A percentile compares a stretch with the other conserved stretches of the same genome.
These are phyloP conservation scores for Fagopyrum homotropicum DNA, from an alignment of 148 eudicot species.

Conservation along the genomic window DNA sequence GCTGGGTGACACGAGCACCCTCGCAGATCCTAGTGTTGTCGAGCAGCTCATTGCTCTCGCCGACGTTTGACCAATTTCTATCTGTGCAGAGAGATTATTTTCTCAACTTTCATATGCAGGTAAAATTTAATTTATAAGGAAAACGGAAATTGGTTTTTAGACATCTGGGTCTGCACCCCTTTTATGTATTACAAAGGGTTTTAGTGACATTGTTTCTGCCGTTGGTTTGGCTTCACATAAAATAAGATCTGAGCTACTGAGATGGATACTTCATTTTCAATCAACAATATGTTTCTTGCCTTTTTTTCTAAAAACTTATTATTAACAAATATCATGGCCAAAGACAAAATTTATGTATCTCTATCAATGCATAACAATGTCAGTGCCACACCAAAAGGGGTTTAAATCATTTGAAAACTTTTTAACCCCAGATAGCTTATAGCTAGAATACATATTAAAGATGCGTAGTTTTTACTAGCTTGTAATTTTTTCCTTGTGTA, in stretches of 20 bases:
- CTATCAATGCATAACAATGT: too few species aligned
- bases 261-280: background rate
- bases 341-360: too few species aligned
- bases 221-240: background rate
- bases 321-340: background rate
- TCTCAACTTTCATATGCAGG: background rate
- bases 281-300: background rate
- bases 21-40: conserved; percentile 86
- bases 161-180: background rate
- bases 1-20: conserved; percentile 95
- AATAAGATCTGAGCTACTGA: conserved; percentile 5
- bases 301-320: background rate
- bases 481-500: too few species aligned
- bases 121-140: background rate
- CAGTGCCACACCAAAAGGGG: too few species aligned
- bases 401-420: too few species aligned
- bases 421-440: too few species aligned
- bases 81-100: background rate
- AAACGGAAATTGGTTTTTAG: background rate
- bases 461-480: too few species aligned
- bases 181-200: background rate
- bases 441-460: too few species aligned
- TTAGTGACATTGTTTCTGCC: background rate
- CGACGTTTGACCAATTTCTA: conserved; percentile 19
- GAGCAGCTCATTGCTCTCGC: conserved; percentile 80